Base-by-base conservation (phyloP, 2,329 filamentous ascomycete species). In the Ilyonectria sp. region DNA sequence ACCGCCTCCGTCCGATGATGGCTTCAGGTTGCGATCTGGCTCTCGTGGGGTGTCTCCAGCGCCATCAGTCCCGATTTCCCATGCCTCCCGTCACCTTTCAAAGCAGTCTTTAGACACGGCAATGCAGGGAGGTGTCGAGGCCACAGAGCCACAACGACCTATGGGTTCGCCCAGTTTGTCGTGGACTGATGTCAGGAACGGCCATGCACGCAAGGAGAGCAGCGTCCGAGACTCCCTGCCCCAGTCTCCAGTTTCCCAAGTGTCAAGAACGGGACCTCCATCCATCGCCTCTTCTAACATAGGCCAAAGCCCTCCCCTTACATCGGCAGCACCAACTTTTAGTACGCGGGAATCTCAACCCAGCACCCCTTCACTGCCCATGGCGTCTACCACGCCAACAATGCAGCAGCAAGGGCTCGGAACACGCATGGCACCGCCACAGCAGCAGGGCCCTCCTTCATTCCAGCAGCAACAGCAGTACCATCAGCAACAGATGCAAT, bases 251-350 rank as follows among this genome's bases (percentile, higher is more conserved):
- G 65, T 75, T 6, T 76, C 74, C 17, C 71, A 73, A 19, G n/a
- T 60, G 43, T 73, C 74, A 19, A 75, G 65, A 43, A 71, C 70
- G 11, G 69, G 70, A 3, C 70, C 74, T 1, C 68, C 73, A 19
- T 76, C 74, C 7, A 66, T 75, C 11, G 71, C 73, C 21, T 75
- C 74, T n/a, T 71, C 74, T 19, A 69, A 65, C 44, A 67, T 73
- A 17, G 63, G 66, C n/a, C 74, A 76, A 43, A 75, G 73, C 40
- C 73, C 74, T 69, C 74, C 62, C n/a, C 59, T 72, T 9, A 56
- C 67, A 21, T 74, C 67, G 19, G 61, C 64, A 9, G 52, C 63
- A 9, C 46, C 63, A 31, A 56, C 61, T 53, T 19, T 56, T 35
- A 69, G 60, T 29, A 47, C 60, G 21, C 69, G 65, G 40, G 72